Evolutionary conservation across 441 rosid species (phyloP).

Genomic region (Eugenia klotzschiana): DNA sequence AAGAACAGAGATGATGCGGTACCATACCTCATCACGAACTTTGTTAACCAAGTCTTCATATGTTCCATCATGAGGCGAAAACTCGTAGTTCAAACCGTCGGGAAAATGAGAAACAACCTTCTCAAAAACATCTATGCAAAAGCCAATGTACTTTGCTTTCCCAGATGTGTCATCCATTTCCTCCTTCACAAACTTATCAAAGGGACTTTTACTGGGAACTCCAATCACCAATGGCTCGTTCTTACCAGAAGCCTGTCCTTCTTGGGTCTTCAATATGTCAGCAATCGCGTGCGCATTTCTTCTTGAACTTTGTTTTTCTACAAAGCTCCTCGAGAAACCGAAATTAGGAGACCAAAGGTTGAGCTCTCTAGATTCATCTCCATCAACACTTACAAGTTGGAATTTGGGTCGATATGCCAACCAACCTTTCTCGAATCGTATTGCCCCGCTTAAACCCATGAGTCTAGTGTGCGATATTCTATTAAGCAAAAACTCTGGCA

Average conservation of each 20-base stretch:
- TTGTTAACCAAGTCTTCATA: constrained; percentile 20
- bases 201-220: not conserved
- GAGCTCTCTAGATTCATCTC: not conserved
- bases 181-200: not conserved
- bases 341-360: not conserved
- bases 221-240: not conserved
- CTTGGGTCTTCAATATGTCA: not conserved
- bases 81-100: constrained; percentile 1
- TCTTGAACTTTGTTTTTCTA: not conserved
- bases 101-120: constrained; percentile 10
- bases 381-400: not conserved
- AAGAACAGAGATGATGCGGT: not conserved
- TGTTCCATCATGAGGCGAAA: constrained; percentile 12
- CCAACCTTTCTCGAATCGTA: not conserved
- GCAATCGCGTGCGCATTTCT: not conserved
- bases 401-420: not conserved
- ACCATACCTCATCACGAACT: constrained; percentile 10
- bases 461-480: not conserved
- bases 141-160: constrained; percentile 3
- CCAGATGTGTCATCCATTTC: not conserved
- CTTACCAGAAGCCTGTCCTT: not conserved
- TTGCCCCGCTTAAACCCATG: not conserved
- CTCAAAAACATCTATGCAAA: constrained; percentile 18
- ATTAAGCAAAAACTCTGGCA: not conserved
- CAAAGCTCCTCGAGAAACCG: not conserved